Evolutionary conservation across 2,329 filamentous ascomycete genomes (phyloP).

Genomic region (Fusarium dimerum): DNA sequence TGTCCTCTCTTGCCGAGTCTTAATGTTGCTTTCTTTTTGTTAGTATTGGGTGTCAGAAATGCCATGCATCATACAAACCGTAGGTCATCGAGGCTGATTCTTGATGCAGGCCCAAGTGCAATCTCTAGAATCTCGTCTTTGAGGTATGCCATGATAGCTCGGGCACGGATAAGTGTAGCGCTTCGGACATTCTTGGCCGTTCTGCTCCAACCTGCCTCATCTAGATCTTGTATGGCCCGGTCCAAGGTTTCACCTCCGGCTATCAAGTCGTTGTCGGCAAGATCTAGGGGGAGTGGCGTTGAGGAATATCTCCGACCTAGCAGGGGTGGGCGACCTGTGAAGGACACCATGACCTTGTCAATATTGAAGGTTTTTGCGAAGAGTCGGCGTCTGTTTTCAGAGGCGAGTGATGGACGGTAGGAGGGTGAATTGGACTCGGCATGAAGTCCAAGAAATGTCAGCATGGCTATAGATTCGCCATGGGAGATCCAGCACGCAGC

Average conservation of each 20-base stretch:
- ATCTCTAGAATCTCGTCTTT: conserved; percentile 63
- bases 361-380: conserved; percentile 28
- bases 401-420: conserved; percentile 11
- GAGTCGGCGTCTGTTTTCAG: background rate
- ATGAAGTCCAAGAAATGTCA: conserved; percentile 39
- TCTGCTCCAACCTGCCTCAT: conserved; percentile 55
- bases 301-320: conserved; percentile 54
- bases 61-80: conserved; percentile 13
- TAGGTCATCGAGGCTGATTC: conserved; percentile 20
- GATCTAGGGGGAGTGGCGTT: conserved; percentile 55
- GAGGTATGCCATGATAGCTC: conserved; percentile 48
- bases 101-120: conserved; percentile 42
- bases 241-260: conserved; percentile 36
- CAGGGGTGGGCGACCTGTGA: conserved; percentile 56
- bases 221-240: conserved; percentile 34
- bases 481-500: conserved; percentile 39
- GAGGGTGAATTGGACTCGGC: conserved; percentile 20
- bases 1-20: conserved; percentile 34
- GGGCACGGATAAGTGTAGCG: conserved; percentile 48
- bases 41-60: conserved; percentile 1
- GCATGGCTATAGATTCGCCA: conserved; percentile 39
- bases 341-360: conserved; percentile 54
- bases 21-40: conserved; percentile 35
- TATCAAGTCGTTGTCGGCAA: conserved; percentile 51
- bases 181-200: conserved; percentile 40